Conservation (phyloP, 495 filamentous ascomycete genomes). For the Penicillium robsamsonii region DNA sequence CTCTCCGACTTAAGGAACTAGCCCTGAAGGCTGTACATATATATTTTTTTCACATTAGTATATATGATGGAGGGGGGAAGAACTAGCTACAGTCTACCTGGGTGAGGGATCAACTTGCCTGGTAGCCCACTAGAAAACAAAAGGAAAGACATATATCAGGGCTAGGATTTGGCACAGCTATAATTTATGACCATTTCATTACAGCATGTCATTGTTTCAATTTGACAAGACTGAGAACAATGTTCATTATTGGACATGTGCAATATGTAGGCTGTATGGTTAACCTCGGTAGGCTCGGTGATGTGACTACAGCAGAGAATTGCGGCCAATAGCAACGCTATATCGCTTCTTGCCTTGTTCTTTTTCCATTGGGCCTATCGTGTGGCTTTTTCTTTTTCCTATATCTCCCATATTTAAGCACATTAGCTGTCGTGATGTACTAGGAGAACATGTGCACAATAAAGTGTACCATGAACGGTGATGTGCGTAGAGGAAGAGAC, state of each 20-base stretch:
- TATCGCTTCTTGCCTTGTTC: not conserved
- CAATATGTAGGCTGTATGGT: constrained; percentile 21
- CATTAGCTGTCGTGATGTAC: not conserved
- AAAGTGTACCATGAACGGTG: not conserved
- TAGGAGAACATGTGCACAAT: not conserved
- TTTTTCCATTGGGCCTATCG: not conserved
- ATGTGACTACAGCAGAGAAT: not conserved
- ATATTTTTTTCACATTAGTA: no score
- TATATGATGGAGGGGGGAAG: not conserved
- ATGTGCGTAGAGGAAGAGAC: not conserved
- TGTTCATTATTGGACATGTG: not conserved
- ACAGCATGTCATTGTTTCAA: not conserved
- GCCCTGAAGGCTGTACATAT: no score
- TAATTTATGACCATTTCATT: not conserved
- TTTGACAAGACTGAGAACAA: not conserved
- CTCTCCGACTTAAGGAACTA: not conserved
- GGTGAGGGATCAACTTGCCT: no score
- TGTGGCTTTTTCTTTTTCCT: not conserved
- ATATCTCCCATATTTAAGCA: not conserved
- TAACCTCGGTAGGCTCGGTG: constrained; percentile 42
- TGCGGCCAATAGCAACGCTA: not conserved
- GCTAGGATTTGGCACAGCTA: not conserved
- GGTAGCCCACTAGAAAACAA: not conserved
- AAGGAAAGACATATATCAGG: not conserved
- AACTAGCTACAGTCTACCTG: no score